Evolutionary conservation across 2,329 filamentous ascomycete species (phyloP), one percentile per base, ranked within the genome.

Genomic region (Scortechinia acanthostroma): DNA sequence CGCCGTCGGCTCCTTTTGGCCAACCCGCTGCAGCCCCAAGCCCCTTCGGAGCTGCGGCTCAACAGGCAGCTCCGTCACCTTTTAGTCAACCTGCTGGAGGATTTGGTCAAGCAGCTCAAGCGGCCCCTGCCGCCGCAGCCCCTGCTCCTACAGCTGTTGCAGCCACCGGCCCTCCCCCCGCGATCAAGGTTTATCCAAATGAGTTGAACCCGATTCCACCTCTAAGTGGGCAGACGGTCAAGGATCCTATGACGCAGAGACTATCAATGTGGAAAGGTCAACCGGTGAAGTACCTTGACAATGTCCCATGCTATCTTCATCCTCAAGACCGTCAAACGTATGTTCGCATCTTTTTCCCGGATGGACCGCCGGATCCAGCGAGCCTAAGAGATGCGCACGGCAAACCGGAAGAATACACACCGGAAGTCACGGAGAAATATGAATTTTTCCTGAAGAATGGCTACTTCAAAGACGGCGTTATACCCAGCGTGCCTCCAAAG

Each of bases 371-470:
- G 35, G 35, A 40, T 10, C 10, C 6, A 19, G 35, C 35, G 6
- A 13, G 10, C 6, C 17, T 40, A 6, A 13, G 35, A 10, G 35
- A 40, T 19, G 10, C 35, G 10, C 35, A 40, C 14, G 35, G 10
- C 6, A 40, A 40, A 40, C 10, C 10, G 35, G 35, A 19, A 6
- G 35, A 40, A 6, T 40, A 40, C 20, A 40, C 35, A 40, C 35
- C 35, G 6, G 35, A 40, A 19, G 35, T 40, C 10, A 19, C 17
- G 35, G 35, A 10, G 10, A 13, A 40, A 17, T 40, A 40, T 40
- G 35, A 40, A 19, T 40, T 13, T 17, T 40, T 40, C 17, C 20
- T 40, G 35, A 13, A 40, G 35, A 10, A 40, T 40, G 35, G 35
- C 10, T 19, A 19, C 6, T 40, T 40, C 35, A 19, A 19, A 17